Evolutionary conservation across 257 asterid species (phyloP), one percentile per base, ranked within the genome.

Genomic region (Catharanthus roseus): DNA sequence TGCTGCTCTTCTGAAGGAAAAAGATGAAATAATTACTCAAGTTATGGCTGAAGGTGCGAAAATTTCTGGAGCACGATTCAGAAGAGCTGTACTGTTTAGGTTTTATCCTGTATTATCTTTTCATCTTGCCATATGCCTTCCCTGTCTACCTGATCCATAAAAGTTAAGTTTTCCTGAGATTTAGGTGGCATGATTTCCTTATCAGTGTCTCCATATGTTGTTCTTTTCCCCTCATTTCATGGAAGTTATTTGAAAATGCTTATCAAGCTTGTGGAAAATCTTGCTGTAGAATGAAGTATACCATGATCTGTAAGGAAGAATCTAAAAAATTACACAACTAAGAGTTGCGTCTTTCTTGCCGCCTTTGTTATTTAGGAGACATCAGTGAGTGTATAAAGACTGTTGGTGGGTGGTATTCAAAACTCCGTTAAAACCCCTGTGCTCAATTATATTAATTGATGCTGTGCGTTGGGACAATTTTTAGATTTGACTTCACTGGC

Each of bases 1-100:
- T 69, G 96, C 96, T 75, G 96, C 93, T 75, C 96, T 92, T 86
- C 78, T 92, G 84, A 92, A 92, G 90, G 98, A 90, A 76, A 92
- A 92, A 73, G 98, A 92, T 71, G 98, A 92, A 83, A 90, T 92
- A 73, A 92, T 92, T 78, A 90, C 74, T 77, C 98, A 92, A 86
- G 96, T 92, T 74, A 92, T 90, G 96, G 98, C 95, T 56, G 98
- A 90, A 92, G 98, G 98, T 92, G 72, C 54, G 86, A 31, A 57
- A 44, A 47, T 66, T 38, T 66, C 24, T 26, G 16, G 18, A 34
- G 31, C 34, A 39, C 68, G 58, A 47, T 47, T 47, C 12, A 55
- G n/a, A 36, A 69, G 68, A 49, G 18, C 31, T 29, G 49, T 77
- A 50, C 47, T 44, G 2, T 41, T 57, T 11, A 10, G 54, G 51